These are phyloP conservation scores for Hyphodiscus hymeniophilus DNA, from an alignment of 495 filamentous ascomycete species.

Conservation along the genomic window DNA sequence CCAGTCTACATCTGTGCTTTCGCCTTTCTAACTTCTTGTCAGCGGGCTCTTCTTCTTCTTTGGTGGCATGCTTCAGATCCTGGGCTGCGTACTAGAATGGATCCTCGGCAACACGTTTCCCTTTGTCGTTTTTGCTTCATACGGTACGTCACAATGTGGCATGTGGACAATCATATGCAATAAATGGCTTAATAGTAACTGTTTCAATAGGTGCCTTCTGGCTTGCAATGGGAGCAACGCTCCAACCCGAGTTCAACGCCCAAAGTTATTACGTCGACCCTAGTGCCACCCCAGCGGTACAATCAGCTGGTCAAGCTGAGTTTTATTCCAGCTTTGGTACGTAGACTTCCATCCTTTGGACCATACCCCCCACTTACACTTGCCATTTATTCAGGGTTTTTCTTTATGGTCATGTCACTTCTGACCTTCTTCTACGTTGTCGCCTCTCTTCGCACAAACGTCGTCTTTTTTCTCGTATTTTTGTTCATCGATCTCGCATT, in stretches of 20 bases:
- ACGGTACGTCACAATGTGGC: constrained; percentile 22
- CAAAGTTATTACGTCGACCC: neutral
- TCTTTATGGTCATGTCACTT: constrained; percentile 46
- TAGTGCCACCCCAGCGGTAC: neutral
- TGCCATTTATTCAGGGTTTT: constrained; percentile 28
- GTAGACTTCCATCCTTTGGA: neutral
- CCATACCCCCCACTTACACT: neutral
- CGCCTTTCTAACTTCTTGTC: neutral
- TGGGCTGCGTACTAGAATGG: constrained; percentile 2
- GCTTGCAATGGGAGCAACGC: constrained; percentile 43
- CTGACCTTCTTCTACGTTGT: constrained; percentile 56
- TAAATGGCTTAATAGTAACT: too few species aligned
- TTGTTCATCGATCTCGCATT: constrained; percentile 41
- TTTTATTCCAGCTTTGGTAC: neutral
- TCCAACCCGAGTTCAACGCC: constrained; percentile 48
- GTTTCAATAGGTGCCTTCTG: constrained; percentile 44
- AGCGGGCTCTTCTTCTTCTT: constrained; percentile 6
- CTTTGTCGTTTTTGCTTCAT: constrained; percentile 3
- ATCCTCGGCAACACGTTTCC: constrained; percentile 6
- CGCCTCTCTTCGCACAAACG: constrained; percentile 57
- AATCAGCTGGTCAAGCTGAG: neutral
- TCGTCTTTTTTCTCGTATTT: constrained; percentile 56
- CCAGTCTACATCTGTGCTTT: neutral
- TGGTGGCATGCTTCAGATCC: constrained; percentile 4
- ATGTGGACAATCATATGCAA: too few species aligned